Percentiles rank a stretch among this genome's conserved stretches.
Evolutionary conservation across 2,329 filamentous ascomycete genomes (phyloP).

Genomic region (Akanthomyces dipterigenus): DNA sequence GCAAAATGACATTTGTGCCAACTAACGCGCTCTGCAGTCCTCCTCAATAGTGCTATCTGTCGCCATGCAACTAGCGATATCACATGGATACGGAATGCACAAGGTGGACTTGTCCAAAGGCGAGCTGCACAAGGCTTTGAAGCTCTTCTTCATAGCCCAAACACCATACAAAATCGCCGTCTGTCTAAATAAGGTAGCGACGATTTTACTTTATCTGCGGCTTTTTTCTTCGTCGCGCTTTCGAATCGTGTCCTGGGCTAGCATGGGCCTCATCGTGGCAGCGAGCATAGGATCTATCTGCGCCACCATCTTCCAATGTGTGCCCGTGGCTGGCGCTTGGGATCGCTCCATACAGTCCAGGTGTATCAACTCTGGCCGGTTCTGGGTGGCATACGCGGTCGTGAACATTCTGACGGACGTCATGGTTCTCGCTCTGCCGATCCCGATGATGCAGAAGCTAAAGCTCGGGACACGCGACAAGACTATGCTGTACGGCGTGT

Average conservation of each 20-base stretch:
- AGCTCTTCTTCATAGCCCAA: conserved; percentile 41
- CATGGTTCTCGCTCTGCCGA: conserved; percentile 29
- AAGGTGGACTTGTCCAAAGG: conserved; percentile 24
- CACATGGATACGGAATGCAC: conserved; percentile 34
- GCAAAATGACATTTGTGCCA: not conserved
- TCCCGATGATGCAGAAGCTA: conserved; percentile 27
- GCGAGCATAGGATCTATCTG: conserved; percentile 36
- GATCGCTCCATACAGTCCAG: conserved; percentile 30
- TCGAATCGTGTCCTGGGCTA: conserved; percentile 28
- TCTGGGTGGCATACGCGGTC: conserved; percentile 40
- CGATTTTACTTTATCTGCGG: conserved; percentile 42
- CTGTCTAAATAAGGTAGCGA: conserved; percentile 43
- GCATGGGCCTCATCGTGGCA: conserved; percentile 33
- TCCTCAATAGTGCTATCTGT: conserved; percentile 26
- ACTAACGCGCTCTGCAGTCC: conserved; percentile 16
- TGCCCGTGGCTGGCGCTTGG: conserved; percentile 36
- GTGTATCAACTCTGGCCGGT: conserved; percentile 35
- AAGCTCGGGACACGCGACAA: conserved; percentile 27
- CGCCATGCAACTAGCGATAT: conserved; percentile 28
- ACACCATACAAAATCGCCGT: conserved; percentile 44
- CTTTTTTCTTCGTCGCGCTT: conserved; percentile 40
- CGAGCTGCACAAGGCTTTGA: conserved; percentile 18
- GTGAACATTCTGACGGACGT: conserved; percentile 33
- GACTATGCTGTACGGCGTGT: conserved; percentile 28
- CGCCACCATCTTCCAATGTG: conserved; percentile 41